Conservation (phyloP, 2,329 filamentous ascomycete species). For the Aspergillus quadricinctus region DNA sequence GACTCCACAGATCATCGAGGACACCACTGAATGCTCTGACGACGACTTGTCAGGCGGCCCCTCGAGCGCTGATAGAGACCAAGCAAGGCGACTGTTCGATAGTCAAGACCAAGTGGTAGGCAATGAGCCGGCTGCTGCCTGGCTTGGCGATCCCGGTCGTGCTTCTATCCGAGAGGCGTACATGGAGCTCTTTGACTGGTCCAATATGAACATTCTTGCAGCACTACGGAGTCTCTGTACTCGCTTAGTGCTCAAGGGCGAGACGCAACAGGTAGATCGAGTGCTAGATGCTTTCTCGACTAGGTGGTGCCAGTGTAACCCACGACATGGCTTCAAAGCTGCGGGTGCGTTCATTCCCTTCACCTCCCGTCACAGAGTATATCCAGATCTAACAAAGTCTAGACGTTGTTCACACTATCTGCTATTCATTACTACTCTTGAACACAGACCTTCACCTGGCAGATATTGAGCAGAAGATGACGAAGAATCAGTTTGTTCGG, state of each 20-base stretch:
- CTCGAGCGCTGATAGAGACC: constrained; percentile 66
- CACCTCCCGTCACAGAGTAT: neutral
- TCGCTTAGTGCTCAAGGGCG: constrained; percentile 76
- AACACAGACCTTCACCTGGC: constrained; percentile 96
- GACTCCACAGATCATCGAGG: constrained; percentile 14
- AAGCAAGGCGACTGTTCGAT: constrained; percentile 77
- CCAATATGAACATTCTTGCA: constrained; percentile 71
- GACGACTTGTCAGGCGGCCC: constrained; percentile 24
- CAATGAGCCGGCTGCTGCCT: constrained; percentile 76
- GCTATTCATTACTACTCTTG: constrained; percentile 89
- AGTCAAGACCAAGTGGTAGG: constrained; percentile 73
- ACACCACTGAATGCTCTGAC: constrained; percentile 12
- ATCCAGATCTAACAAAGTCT: constrained; percentile 27
- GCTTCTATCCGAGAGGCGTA: constrained; percentile 65
- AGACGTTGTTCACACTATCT: constrained; percentile 96
- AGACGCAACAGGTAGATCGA: constrained; percentile 94
- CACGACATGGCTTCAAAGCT: constrained; percentile 86
- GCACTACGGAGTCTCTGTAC: constrained; percentile 77
- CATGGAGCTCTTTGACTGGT: constrained; percentile 88
- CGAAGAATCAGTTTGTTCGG: constrained; percentile 85
- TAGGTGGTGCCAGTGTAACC: constrained; percentile 91
- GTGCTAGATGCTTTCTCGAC: constrained; percentile 85
- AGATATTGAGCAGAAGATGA: constrained; percentile 97
- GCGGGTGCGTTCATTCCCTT: constrained; percentile 55
- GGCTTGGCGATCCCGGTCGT: constrained; percentile 66